Evolutionary conservation across 192 early-diverging fungal genomes (phyloP).

Genomic region (Coemansia furcata): DNA sequence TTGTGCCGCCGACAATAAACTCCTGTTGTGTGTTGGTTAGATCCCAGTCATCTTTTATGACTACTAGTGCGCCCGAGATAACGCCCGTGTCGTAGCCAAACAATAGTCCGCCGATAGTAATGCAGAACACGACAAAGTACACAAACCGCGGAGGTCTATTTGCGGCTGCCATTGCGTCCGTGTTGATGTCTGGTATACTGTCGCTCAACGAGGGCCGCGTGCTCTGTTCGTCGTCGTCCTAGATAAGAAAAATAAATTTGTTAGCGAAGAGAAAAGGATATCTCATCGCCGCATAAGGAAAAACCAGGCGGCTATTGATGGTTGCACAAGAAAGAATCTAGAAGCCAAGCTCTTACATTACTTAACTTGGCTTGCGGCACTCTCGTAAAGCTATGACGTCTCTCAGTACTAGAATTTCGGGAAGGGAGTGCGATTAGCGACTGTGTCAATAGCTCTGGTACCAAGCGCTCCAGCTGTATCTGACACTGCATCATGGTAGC

Average conservation of each 20-base stretch:
- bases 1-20: conserved; percentile 53
- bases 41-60: conserved; percentile 48
- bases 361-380: conserved; percentile 22
- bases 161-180: conserved; percentile 16
- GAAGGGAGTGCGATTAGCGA: neutral
- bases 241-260: neutral
- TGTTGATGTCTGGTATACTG: neutral
- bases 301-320: neutral
- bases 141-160: conserved; percentile 37
- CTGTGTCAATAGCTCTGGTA: neutral
- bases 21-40: conserved; percentile 49
- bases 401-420: conserved; percentile 1
- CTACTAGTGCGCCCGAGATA: conserved; percentile 50
- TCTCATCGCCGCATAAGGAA: too few species aligned
- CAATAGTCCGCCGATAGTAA: conserved; percentile 54
- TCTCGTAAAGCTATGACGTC: conserved; percentile 8
- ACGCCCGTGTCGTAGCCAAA: conserved; percentile 59
- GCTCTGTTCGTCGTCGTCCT: neutral
- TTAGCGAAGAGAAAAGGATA: neutral
- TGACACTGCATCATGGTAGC: neutral
- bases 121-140: conserved; percentile 52
- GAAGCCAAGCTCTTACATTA: conserved; percentile 13
- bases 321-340: neutral
- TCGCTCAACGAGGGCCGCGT: neutral
- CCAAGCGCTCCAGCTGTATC: neutral